Evolutionary conservation across 2,329 filamentous ascomycete species (phyloP).

Genomic region (Herpotrichia juniperi): DNA sequence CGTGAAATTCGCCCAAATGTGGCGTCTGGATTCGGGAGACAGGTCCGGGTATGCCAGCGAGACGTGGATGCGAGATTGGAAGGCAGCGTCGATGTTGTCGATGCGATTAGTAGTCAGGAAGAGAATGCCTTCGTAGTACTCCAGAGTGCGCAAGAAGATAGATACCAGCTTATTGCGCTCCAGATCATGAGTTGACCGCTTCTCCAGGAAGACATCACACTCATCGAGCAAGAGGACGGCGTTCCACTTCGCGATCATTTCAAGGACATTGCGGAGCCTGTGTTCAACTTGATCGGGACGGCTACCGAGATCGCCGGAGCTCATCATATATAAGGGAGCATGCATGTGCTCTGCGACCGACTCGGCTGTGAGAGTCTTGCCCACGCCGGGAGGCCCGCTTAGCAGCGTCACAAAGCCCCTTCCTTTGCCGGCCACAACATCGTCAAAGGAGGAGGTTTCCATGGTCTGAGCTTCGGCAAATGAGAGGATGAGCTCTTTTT

Average conservation of each 20-base stretch:
- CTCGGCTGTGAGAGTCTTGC: slow-evolving; percentile 86
- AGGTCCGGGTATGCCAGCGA: slow-evolving; percentile 35
- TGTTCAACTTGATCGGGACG: slow-evolving; percentile 52
- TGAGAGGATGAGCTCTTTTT: slow-evolving; percentile 73
- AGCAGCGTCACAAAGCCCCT: slow-evolving; percentile 81
- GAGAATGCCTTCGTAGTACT: slow-evolving; percentile 42
- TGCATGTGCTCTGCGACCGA: slow-evolving; percentile 55
- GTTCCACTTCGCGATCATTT: slow-evolving; percentile 58
- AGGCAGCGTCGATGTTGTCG: slow-evolving; percentile 38
- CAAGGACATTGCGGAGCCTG: slow-evolving; percentile 53
- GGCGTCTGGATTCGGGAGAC: slow-evolving; percentile 22
- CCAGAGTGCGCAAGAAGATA: slow-evolving; percentile 42
- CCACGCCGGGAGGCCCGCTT: slow-evolving; percentile 83
- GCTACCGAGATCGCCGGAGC: slow-evolving; percentile 66
- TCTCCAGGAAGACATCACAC: slow-evolving; percentile 65
- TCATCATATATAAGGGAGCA: slow-evolving; percentile 81
- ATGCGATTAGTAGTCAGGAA: slow-evolving; percentile 45
- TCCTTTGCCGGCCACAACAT: slow-evolving; percentile 72
- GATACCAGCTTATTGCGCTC: slow-evolving; percentile 48
- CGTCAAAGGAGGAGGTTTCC: slow-evolving; percentile 88
- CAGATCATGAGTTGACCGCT: slow-evolving; percentile 47
- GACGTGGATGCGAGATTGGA: slow-evolving; percentile 41
- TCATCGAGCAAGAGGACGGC: slow-evolving; percentile 63
- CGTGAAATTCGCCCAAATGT: slow-evolving; percentile 40
- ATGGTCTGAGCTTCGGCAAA: slow-evolving; percentile 78